Evolutionary conservation across 225 moss, liverwort and hornwort genomes (phyloP), one percentile per base, ranked within the genome.

Genomic region (Marchantia polymorpha): DNA sequence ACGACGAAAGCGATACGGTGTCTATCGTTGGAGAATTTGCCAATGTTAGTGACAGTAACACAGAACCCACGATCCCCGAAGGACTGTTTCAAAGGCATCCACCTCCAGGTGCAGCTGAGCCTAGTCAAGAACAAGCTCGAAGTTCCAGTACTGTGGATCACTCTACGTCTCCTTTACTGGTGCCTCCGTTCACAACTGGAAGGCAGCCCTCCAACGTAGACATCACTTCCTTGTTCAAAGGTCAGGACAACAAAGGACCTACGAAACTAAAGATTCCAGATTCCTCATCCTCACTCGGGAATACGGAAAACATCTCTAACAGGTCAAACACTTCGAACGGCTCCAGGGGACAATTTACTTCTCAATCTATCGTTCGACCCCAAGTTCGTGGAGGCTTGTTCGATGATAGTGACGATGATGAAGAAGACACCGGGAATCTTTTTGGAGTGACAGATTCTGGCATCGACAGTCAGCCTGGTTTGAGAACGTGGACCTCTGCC

Each of bases 31-130:
- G 22, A 81, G 87, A 81, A 71, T 59, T 63, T 82, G 74, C 81
- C 58, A 79, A 52, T 77, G 52, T 80, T 61, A 56, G 78, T 60
- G 89, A 90, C 60, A 92, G 87, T 79, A 88, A 82, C 64, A 89
- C 94, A 76, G 83, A 83, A 73, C 94, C 94, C 73, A 91, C 92
- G 20, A 80, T 94, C 66, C 94, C 96, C 78, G 92, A 94, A 60
- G 85, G 82, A 31, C 84, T 96, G 13, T 96, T 92, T 79, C 87
- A 90, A 79, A 87, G 87, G 50, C 74, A 88, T 67, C 83, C 84
- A 63, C 74, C 63, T 23, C 2, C 46, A 0, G 31, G 63, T 76
- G 69, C n/a, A 39, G 11, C 69, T 64, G 53, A 75, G n/a, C 47
- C 56, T 17, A 46, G 14, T 47, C 23, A 58, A 48, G 7, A 64